Base-by-base conservation (phyloP, 208 protist species). In the Phytomonas francai region DNA sequence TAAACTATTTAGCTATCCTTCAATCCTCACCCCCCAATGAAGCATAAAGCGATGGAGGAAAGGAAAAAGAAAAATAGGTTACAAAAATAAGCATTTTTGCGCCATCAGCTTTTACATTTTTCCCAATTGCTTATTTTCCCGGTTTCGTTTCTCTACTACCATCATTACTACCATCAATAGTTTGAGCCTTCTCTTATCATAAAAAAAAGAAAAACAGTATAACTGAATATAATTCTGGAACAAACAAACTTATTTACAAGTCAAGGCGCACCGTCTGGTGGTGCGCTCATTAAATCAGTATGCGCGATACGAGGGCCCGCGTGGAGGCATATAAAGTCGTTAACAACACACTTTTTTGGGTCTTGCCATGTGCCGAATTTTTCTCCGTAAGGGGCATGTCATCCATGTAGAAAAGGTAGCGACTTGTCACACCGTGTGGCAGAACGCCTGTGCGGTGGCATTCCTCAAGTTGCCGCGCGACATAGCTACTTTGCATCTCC, bases 401-500 rank as follows among this genome's bases (percentile, higher is more conserved):
- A 67, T 88, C 81, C 34, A 80, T 80, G 64, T 91, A 92, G 73
- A 93, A 95, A 8, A 95, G 67, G 73, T 83, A 95, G 34, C 86
- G 81, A 45, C 80, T 91, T 19, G 68, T 64, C 16, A 90, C 74
- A 0, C 73, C 67, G 16, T 77, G 33, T 2, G 57, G 66, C 1
- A 95, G 63, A 14, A 95, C 78, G 7, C 82, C 90, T 0, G 80
- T 83, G 49, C 87, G 73, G 5, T 73, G 80, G 65, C 83, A 86
- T 68, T 93, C 83, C 49, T 93, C 82, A 29, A 95, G 36, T 54
- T 89, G 83, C 1, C 86, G 76, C 22, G 83, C 86, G 22, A 93
- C 76, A 67, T 93, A 93, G 70, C 85, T 92, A 67, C 87, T 89
- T 72, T 93, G 83, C 90, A 93, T 92, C 30, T 95, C 90, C 19